Base-by-base conservation (phyloP, 805 yeast genomes). In the Lipomyces kockii region DNA sequence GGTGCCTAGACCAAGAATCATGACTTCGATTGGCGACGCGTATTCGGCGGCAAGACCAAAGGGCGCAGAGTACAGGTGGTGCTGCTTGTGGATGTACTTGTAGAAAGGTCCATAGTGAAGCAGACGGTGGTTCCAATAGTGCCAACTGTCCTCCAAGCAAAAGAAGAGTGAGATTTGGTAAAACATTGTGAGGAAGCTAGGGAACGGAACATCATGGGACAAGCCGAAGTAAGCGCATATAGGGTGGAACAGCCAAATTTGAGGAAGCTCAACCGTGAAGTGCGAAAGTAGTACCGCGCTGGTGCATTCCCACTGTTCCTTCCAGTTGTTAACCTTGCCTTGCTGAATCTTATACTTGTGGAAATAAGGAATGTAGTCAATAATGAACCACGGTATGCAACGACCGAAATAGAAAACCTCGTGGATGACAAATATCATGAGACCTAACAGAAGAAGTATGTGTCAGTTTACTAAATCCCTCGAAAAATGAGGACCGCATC, bases 221-320 rank as follows among this genome's bases (percentile, higher is more conserved):
- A 95, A 90, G 70, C 97, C 96, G 70, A 94, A 83, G 74, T 83
- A 83, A 75, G 88, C 86, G 81, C 97, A 91, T 76, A 94, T 81
- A 69, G 97, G 97, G 79, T 94, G 98, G 87, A 94, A 94, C 61
- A 92, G 89, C 97, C 97, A 94, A 73, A 94, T 95, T 65, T 98
- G 98, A 69, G 95, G 83, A 4, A 97, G 97, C 83, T 94, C 99
- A 61, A 94, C 97, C 71, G 94, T 80, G 79, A 92, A 88, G 81
- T 94, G 99, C 2, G 96, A 89, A 60, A 87, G 85, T 64, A 95
- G 80, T 39, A 94, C 98, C 35, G 90, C 82, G 79, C 91, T 90
- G 74, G 91, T 83, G 80, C 99, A 94, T 79, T 91, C 92, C 93
- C 96, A 87, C 79, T 94, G 98, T 81, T 94, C 97, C 77, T 84